Base-by-base conservation (phyloP, 495 filamentous ascomycete species). In the Trichoderma asperelloides region DNA sequence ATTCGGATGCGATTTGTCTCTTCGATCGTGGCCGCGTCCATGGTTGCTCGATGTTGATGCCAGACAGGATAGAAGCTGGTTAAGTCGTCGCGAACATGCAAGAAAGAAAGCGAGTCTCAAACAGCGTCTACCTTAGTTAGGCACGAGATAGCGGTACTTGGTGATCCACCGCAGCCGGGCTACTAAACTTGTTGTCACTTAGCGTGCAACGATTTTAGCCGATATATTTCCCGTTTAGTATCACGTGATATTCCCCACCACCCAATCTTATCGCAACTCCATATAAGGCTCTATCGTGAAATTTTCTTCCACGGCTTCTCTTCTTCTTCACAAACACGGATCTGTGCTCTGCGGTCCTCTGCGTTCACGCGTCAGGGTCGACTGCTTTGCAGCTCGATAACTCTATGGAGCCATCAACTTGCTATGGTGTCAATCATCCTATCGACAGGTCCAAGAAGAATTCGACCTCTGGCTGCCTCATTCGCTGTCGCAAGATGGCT, bases 381-480 rank as follows among this genome's bases (percentile, higher is more conserved):
- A 90, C 81, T 81, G 78, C 84, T 89, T 87, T 67, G 83, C 90
- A 94, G 88, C 85, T 92, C 89, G 89, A 89, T 89, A 83, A 82
- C 78, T 74, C 27, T 77, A 91, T 84, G 91, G 92, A 93, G 91
- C 88, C 91, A 91, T 79, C 76, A 73, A 68, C 65, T 75, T 69
- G 78, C 75, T 77, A 84, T 92, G 88, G 86, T 91, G 89, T 89
- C 85, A 88, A 88, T 92, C 64, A 83, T 91, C 92, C 89, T 82
- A 88, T 91, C 89, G 90, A 96, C 92, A 93, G 88, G 87, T 94
- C 87, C 89, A 73, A 96, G 88, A 96, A 74, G 74, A 85, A 95
- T 81, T 74, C 73, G 75, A 71, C 73, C 65, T 79, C 74, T 71
- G 76, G 74, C 85, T 89, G 88, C 55, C 55, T 60, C 55, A 88